Base-by-base conservation (phyloP, 2,329 filamentous ascomycete species). In the Ascochyta viciae-villosae region DNA sequence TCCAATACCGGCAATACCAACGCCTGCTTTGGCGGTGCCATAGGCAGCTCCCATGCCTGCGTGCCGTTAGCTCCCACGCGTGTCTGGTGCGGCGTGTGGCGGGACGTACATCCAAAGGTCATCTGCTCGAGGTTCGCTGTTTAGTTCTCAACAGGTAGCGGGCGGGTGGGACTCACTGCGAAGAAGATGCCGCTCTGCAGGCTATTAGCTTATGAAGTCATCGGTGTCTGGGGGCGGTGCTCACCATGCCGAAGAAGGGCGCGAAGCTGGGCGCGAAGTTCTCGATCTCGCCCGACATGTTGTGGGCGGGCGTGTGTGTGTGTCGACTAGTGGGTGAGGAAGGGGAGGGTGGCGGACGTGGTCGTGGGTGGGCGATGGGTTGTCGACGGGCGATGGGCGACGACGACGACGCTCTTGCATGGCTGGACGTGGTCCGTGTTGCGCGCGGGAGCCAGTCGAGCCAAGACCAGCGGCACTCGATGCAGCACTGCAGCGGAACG, bases 221-320 rank as follows among this genome's bases (percentile, higher is more conserved):
- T 68, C 50, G 43, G 22, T 33, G 47, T 16, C 16, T 22, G 38
- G 12, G 33, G 35, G 29, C 41, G 51, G 44, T 57, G 80, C 87
- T 79, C 82, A 92, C 90, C 89, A 94, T 92, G 82, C 91, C 91
- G 76, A 94, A 84, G 82, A 94, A 95, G 68, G 90, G 90, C 80
- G 91, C 91, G 76, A 93, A 94, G 79, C 90, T 90, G 68, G 91
- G 91, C 57, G 88, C 82, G 60, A 66, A 55, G 47, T 63, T 60
- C 27, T 69, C 60, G 16, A 59, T 52, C 34, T 61, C 60, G 39
- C 53, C 62, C 48, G 62, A 62, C 64, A 69, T 69, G 57, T 4
- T 19, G 19, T 19, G 19, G 19, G 19, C 19, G 19, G 19, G 19
- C 19, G 19, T 61, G 62, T 38, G 44, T 41, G 56, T 29, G 23